A percentile compares a stretch with the other conserved stretches of the same genome.
Evolutionary conservation across 2,329 filamentous ascomycete genomes (phyloP).

Genomic region (Cordyceps pruinosa): DNA sequence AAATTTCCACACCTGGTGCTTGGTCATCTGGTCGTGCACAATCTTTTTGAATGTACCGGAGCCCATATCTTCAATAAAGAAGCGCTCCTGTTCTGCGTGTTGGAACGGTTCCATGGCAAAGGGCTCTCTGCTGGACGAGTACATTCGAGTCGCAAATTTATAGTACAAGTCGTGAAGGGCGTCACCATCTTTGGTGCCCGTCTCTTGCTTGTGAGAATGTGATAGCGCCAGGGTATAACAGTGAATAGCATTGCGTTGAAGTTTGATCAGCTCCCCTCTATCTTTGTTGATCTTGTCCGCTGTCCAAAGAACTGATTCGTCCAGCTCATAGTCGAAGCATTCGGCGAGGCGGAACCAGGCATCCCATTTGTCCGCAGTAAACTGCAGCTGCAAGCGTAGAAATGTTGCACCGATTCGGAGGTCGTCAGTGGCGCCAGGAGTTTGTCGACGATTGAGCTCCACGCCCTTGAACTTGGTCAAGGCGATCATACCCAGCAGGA

Average conservation of each 20-base stretch:
- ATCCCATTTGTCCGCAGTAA: conserved; percentile 76
- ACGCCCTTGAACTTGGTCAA: conserved; percentile 73
- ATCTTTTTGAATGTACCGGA: conserved; percentile 45
- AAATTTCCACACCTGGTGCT: conserved; percentile 57
- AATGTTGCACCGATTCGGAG: conserved; percentile 75
- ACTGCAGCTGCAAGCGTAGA: conserved; percentile 74
- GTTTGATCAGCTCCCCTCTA: conserved; percentile 63
- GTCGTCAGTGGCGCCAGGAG: conserved; percentile 73
- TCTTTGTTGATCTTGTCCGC: conserved; percentile 88
- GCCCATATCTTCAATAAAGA: conserved; percentile 46
- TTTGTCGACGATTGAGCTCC: conserved; percentile 67
- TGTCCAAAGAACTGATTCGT: conserved; percentile 81
- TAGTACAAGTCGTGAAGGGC: conserved; percentile 52
- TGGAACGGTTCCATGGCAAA: conserved; percentile 57
- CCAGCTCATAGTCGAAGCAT: conserved; percentile 79
- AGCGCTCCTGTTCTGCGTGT: conserved; percentile 49
- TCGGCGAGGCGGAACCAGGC: conserved; percentile 86
- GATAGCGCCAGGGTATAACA: conserved; percentile 61
- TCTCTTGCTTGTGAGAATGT: conserved; percentile 41
- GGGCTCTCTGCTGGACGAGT: conserved; percentile 54
- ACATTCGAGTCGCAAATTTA: conserved; percentile 55
- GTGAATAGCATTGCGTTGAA: conserved; percentile 76
- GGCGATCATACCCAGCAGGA: conserved; percentile 79
- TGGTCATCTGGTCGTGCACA: conserved; percentile 49
- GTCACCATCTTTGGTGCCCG: conserved; percentile 41